These are phyloP conservation scores for Punica granatum DNA, from an alignment of 345 rosid genomes.

Conservation along the genomic window DNA sequence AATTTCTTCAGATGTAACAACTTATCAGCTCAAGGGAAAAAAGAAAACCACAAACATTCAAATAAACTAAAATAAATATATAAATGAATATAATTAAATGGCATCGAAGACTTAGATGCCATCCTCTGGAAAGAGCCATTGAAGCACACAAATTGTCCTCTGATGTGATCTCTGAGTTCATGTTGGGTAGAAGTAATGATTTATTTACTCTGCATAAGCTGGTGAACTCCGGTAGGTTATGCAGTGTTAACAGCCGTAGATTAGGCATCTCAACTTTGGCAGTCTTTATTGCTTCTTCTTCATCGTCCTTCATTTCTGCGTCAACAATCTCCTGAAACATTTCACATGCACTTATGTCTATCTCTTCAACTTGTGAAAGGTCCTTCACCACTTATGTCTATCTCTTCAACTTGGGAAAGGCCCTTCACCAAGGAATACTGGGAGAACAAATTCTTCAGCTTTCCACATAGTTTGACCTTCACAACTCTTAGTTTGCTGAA, in stretches of 20 bases:
- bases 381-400: constrained; percentile 20
- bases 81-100: too few relatives aligned
- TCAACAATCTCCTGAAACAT: constrained; percentile 4
- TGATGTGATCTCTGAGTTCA: neutral
- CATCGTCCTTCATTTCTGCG: neutral
- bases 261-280: neutral
- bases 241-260: neutral
- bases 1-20: too few relatives aligned
- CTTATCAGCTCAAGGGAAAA: too few relatives aligned
- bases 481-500: constrained; percentile 10
- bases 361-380: constrained; percentile 10
- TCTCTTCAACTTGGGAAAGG: constrained; percentile 9
- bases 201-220: neutral
- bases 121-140: constrained; percentile 1
- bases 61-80: too few relatives aligned
- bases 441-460: constrained; percentile 10
- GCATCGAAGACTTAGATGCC: too few relatives aligned
- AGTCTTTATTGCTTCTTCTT: neutral
- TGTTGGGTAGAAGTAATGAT: neutral
- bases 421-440: neutral
- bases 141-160: neutral
- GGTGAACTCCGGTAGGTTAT: neutral
- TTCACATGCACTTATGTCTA: constrained; percentile 17
- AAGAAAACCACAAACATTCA: too few relatives aligned
- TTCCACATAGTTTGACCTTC: constrained; percentile 9